phyloP scores from a whole-genome alignment of 371 early-diverging fungal genomes.

The Racocetra persica region DNA sequence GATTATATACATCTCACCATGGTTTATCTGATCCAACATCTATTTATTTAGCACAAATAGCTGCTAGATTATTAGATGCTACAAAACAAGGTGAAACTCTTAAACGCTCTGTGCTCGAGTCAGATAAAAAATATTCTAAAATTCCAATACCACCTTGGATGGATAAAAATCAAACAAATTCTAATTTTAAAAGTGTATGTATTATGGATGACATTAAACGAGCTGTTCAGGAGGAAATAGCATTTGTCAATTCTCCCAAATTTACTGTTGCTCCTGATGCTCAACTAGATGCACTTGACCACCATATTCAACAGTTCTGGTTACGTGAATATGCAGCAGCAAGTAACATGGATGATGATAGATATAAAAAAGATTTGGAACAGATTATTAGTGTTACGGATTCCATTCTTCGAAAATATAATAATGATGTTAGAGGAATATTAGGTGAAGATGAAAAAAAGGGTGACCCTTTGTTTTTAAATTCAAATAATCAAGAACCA shows the following conservation, averaged over 20 bases:
- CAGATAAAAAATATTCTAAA: slow-evolving; percentile 45
- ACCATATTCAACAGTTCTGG: slow-evolving; percentile 9
- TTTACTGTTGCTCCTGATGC: not conserved
- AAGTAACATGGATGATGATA: not conserved
- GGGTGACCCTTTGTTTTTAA: not conserved
- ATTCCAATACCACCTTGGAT: slow-evolving; percentile 56
- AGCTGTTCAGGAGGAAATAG: not conserved
- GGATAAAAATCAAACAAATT: slow-evolving; percentile 22
- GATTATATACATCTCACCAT: slow-evolving; percentile 48
- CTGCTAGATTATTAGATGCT: slow-evolving; percentile 57
- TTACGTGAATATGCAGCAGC: not conserved
- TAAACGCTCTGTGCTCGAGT: slow-evolving; percentile 34
- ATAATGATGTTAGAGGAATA: not conserved
- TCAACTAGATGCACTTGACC: not conserved
- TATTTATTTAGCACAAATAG: slow-evolving; percentile 57
- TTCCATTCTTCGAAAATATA: not conserved
- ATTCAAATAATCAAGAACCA: no score
- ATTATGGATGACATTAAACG: slow-evolving; percentile 4
- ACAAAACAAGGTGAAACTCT: slow-evolving; percentile 58
- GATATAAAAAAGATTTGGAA: not conserved
- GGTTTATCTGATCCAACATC: slow-evolving; percentile 54
- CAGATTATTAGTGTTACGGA: not conserved
- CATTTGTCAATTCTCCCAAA: not conserved
- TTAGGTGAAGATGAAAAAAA: not conserved
- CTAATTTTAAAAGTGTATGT: not conserved